Conservation (phyloP, 768 basidiomycete genomes). For the Rhodotorula paludigena region DNA sequence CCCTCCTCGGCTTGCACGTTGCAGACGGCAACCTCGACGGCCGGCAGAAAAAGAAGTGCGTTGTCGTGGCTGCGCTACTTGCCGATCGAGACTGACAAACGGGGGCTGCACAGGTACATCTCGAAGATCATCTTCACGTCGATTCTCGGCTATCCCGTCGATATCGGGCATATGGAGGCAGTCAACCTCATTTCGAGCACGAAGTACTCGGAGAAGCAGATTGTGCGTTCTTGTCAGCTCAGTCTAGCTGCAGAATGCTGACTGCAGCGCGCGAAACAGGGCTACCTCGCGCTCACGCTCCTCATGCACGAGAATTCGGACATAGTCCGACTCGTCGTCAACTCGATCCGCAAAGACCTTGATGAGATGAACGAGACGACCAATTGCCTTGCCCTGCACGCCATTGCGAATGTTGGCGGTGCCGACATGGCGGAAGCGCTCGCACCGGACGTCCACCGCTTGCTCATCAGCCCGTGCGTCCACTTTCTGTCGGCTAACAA, state of each 20-base stretch:
- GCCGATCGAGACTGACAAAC: not conserved
- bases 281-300: conserved; percentile 92
- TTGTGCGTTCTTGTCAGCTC: conserved; percentile 59
- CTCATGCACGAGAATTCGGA: conserved; percentile 99
- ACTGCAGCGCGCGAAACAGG: too few relatives aligned
- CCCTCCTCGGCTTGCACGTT: too few relatives aligned
- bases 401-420: conserved; percentile 95
- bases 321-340: conserved; percentile 90
- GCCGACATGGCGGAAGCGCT: conserved; percentile 98
- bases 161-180: conserved; percentile 98
- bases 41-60: conserved; percentile 51
- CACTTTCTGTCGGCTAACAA: too few relatives aligned
- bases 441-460: conserved; percentile 84
- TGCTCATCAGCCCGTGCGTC: conserved; percentile 85
- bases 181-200: conserved; percentile 92
- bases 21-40: conserved; percentile 52
- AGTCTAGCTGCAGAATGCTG: too few relatives aligned
- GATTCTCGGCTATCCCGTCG: conserved; percentile 94
- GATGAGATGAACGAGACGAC: conserved; percentile 90
- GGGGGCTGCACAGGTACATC: conserved; percentile 64
- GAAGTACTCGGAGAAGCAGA: conserved; percentile 98
- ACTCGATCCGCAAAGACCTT: conserved; percentile 94
- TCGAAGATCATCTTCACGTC: conserved; percentile 99
- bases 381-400: conserved; percentile 93
- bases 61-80: too few relatives aligned